Base-by-base conservation (phyloP, 2,329 filamentous ascomycete genomes). In the Aureobasidium sp. region DNA sequence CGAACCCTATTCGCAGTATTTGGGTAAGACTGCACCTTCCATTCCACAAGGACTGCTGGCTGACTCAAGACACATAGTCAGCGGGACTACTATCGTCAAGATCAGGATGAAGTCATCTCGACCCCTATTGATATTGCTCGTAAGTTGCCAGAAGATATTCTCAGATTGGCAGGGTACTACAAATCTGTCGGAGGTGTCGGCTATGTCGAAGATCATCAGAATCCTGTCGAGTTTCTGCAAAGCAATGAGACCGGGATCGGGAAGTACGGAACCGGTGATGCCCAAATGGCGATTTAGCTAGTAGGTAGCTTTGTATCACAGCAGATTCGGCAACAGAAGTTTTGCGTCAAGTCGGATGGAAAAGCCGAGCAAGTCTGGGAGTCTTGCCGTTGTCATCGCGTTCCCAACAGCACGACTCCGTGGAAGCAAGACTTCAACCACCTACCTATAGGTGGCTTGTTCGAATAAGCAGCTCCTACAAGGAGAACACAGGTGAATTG, bases 121-220 rank as follows among this genome's bases (percentile, higher is more conserved):
- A 56, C 52, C 3, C 52, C 52, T 8, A 11, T 56, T 8, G 37
- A 42, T 27, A 45, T 56, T n/a, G 52, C 52, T 14, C 52, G 52
- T 9, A 44, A 22, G 5, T 27, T 56, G 17, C 52, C 52, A 20
- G 52, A 56, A 22, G 52, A 56, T 7, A 45, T 56, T 22, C 52
- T 56, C 17, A 44, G 52, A 36, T 5, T 56, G 52, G 37, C 52
- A 25, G 52, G 52, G 2, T 56, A 56, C 14, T 56, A 45, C 20
- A 56, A 56, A n/a, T 44, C 52, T 31, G 52, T 56, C 15, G 52
- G 52, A 31, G 52, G 52, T 12, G 52, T 56, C 9, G 52, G 52
- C 2, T 56, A 20, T 36, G 52, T 56, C 4, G 52, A 56, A n/a
- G 52, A 56, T 25, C 52, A 56, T n/a, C 52, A 56, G 5, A 17